phyloP scores from a whole-genome alignment of 1,284 basidiomycete species.

The Ganoderma meredithae region DNA sequence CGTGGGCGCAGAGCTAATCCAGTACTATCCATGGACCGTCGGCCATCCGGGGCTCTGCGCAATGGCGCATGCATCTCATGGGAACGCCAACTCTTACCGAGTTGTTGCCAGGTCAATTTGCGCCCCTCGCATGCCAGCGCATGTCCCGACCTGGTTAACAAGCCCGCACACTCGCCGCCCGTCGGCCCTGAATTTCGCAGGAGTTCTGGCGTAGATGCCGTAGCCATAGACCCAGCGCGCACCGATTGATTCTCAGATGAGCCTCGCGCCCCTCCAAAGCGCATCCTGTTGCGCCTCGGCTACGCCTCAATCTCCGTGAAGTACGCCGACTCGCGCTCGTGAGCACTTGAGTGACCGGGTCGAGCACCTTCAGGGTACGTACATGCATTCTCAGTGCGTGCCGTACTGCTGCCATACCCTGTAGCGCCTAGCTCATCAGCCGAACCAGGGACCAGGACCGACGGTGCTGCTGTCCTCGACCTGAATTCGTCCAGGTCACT shows the following conservation, averaged over 20 bases:
- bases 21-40: constrained; percentile 16
- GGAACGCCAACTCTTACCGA: constrained; percentile 5
- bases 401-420: constrained; percentile 8
- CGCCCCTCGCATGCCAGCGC: constrained; percentile 18
- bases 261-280: constrained; percentile 15
- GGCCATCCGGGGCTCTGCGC: constrained; percentile 20
- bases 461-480: neutral
- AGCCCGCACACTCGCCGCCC: constrained; percentile 16
- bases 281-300: constrained; percentile 17
- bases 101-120: constrained; percentile 21
- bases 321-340: constrained; percentile 7
- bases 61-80: constrained; percentile 1
- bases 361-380: constrained; percentile 7
- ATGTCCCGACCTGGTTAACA: constrained; percentile 2
- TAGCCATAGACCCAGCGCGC: constrained; percentile 23
- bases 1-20: constrained; percentile 20
- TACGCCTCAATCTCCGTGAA: constrained; percentile 27
- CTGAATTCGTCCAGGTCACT: constrained; percentile 2
- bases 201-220: constrained; percentile 8
- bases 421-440: neutral
- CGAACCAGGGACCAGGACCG: neutral
- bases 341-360: constrained; percentile 18
- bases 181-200: constrained; percentile 21
- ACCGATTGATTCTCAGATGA: constrained; percentile 24
- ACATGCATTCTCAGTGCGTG: constrained; percentile 13